A percentile compares a stretch with the other conserved stretches of the same genome.
Conservation (phyloP, 1,284 basidiomycete genomes). For the Coriolopsis trogii region DNA sequence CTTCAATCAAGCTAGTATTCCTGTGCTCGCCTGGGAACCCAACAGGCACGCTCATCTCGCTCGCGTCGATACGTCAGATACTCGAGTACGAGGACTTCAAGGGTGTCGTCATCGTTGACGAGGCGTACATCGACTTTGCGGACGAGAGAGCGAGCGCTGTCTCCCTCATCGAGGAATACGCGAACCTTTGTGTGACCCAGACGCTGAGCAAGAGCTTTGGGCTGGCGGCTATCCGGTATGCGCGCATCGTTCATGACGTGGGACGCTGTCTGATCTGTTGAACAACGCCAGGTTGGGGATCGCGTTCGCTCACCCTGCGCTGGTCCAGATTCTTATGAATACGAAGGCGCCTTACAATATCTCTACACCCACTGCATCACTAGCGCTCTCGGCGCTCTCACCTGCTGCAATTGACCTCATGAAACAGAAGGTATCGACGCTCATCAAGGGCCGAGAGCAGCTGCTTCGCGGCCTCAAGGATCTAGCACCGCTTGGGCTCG, state of each 20-base stretch:
- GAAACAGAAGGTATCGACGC: constrained; percentile 63
- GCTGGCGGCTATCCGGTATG: constrained; percentile 88
- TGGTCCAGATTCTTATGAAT: constrained; percentile 93
- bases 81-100: constrained; percentile 84
- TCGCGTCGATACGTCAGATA: constrained; percentile 70
- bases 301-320: constrained; percentile 85
- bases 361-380: constrained; percentile 85
- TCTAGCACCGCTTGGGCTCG: constrained; percentile 62
- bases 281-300: constrained; percentile 74
- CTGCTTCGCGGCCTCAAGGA: constrained; percentile 55
- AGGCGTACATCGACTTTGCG: constrained; percentile 97
- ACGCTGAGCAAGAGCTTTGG: constrained; percentile 97
- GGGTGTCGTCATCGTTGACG: constrained; percentile 94
- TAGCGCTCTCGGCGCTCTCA: constrained; percentile 78
- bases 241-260: neutral
- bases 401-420: constrained; percentile 65
- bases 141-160: constrained; percentile 65
- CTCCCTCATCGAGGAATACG: constrained; percentile 78
- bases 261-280: neutral
- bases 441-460: constrained; percentile 60
- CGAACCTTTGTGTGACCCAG: constrained; percentile 93
- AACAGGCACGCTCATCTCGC: constrained; percentile 86
- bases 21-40: constrained; percentile 98
- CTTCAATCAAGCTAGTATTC: constrained; percentile 89
- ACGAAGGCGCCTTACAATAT: constrained; percentile 99